A percentile compares a stretch with the other conserved stretches of the same genome.
These are phyloP conservation scores for Epithele typhae DNA, from an alignment of 768 basidiomycete species.

Conservation along the genomic window DNA sequence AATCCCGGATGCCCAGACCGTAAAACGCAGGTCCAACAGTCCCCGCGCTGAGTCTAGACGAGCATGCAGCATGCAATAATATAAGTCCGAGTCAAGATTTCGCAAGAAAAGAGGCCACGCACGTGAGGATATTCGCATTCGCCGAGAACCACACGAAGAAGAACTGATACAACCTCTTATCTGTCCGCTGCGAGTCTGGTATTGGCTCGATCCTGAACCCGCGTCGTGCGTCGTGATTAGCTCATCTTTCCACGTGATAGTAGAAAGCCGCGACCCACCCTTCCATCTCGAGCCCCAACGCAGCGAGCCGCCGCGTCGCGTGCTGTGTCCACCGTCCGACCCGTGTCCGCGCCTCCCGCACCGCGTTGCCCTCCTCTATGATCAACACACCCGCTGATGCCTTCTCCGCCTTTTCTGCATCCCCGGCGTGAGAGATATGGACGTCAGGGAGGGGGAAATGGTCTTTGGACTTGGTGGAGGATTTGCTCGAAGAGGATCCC, in stretches of 20 bases:
- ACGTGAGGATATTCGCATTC: constrained; percentile 63
- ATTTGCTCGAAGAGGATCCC: neutral
- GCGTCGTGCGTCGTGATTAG: neutral
- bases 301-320: constrained; percentile 15
- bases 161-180: constrained; percentile 55
- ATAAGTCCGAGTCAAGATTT: neutral
- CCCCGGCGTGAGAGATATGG: neutral
- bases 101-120: constrained; percentile 18
- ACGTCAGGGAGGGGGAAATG: too few relatives aligned
- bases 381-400: constrained; percentile 2
- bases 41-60: constrained; percentile 41
- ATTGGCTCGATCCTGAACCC: constrained; percentile 49
- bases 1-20: constrained; percentile 40
- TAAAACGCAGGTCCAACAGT: constrained; percentile 48
- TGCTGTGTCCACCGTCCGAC: constrained; percentile 6
- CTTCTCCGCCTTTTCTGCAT: constrained; percentile 2
- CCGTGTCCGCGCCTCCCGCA: constrained; percentile 7
- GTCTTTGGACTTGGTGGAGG: neutral
- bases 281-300: constrained; percentile 21
- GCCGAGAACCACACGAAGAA: constrained; percentile 72
- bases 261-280: constrained; percentile 16
- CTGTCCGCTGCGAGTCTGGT: constrained; percentile 42
- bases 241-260: neutral
- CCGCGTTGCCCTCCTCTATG: constrained; percentile 9
- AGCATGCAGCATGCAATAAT: too few relatives aligned